Evolutionary conservation across 2,329 filamentous ascomycete species (phyloP).

Genomic region (Rhynchosporium agropyri): DNA sequence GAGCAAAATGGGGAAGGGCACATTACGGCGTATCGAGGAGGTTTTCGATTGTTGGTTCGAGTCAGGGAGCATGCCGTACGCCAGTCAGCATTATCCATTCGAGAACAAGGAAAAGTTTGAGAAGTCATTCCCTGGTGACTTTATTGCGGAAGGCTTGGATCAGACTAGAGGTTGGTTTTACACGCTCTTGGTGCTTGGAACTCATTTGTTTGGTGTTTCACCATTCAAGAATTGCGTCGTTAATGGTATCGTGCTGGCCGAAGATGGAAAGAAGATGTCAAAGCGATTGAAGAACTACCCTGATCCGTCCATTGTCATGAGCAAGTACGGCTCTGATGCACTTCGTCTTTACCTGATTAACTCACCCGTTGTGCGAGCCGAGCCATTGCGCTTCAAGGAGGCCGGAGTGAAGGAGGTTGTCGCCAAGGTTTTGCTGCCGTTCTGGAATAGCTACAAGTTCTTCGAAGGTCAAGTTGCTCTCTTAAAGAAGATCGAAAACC

Average conservation of each 20-base stretch:
- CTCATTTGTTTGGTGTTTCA: slow-evolving; percentile 79
- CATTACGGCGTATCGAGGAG: slow-evolving; percentile 78
- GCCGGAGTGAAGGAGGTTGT: slow-evolving; percentile 92
- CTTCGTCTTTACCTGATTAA: slow-evolving; percentile 96
- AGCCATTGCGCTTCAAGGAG: slow-evolving; percentile 90
- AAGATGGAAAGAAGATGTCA: slow-evolving; percentile 98
- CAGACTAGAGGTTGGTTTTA: slow-evolving; percentile 98
- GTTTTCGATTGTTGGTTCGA: slow-evolving; percentile 99
- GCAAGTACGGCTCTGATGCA: slow-evolving; percentile 88
- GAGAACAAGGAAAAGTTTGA: slow-evolving; percentile 83
- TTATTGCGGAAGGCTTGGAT: slow-evolving; percentile 90
- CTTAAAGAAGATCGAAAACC: slow-evolving; percentile 79
- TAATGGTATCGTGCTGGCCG: slow-evolving; percentile 89
- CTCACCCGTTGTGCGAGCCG: slow-evolving; percentile 89
- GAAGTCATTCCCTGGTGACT: slow-evolving; percentile 84
- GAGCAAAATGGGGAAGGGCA: slow-evolving; percentile 82
- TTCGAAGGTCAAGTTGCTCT: slow-evolving; percentile 86
- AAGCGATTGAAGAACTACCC: slow-evolving; percentile 97
- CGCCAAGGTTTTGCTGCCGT: slow-evolving; percentile 82
- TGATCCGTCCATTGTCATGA: slow-evolving; percentile 80
- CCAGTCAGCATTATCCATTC: slow-evolving; percentile 88
- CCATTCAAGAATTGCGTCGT: slow-evolving; percentile 97
- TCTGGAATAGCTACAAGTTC: slow-evolving; percentile 98
- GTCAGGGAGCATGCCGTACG: slow-evolving; percentile 94
- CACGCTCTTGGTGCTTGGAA: slow-evolving; percentile 84